Evolutionary conservation across 805 yeast species (phyloP), one percentile per base, ranked within the genome.

Genomic region (Candida xiaguanensis): DNA sequence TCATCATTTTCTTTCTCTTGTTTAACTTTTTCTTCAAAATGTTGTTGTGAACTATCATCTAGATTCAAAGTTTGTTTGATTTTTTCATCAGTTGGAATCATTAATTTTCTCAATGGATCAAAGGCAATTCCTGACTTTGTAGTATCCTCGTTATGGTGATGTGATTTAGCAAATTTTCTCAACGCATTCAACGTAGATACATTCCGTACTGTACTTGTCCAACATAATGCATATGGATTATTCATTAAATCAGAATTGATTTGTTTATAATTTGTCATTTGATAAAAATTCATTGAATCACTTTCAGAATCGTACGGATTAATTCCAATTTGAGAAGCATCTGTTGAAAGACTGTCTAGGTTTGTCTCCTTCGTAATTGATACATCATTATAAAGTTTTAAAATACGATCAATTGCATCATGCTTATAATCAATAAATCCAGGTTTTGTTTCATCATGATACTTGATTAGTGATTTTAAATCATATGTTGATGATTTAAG

Each of bases 211-310:
- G 63, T 40, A 9, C 67, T 56, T 2, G 59, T 47, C 67, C 70
- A 65, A 3, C 67, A 52, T 29, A 65, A 57, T 1, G 72, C 70
- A 4, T 70, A 71, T 1, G 67, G 50, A 26, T 40, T 61, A 65
- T n/a, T 56, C n/a, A 13, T 18, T n/a, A 23, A 13, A n/a, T 23
- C 13, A 14, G 27, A 7, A 15, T 19, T 16, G 3, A n/a, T 8
- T 6, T 34, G 15, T 18, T 34, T 20, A 16, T 34, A 16, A 16
- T 28, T 28, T 52, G 26, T 54, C 17, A 31, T 32, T 22, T 56
- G 56, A 44, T 56, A 66, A 43, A 68, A 63, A 35, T 60, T 58
- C 40, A 67, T 62, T 1, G 48, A 44, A 36, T 65, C 70, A 5
- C 51, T 41, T 13, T 51, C 50, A 34, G 46, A 45, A 19, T 39